Evolutionary conservation across 2,329 filamentous ascomycete genomes (phyloP).

Genomic region (Fusarium sp.): DNA sequence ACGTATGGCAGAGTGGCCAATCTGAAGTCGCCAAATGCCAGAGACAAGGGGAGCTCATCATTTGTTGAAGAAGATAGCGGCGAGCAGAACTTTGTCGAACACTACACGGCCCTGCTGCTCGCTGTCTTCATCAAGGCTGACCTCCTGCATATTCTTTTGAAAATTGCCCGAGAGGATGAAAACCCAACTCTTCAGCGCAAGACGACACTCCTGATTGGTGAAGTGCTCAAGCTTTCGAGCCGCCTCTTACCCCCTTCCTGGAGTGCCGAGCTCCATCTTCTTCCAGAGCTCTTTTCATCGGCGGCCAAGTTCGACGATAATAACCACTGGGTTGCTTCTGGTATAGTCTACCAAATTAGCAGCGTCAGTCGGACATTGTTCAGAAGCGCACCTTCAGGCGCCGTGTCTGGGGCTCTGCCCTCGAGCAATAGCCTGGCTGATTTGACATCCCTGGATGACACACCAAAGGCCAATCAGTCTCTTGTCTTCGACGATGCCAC

Average conservation of each 20-base stretch:
- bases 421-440: constrained; percentile 60
- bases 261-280: constrained; percentile 86
- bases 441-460: constrained; percentile 65
- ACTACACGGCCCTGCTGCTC: constrained; percentile 90
- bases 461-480: constrained; percentile 62
- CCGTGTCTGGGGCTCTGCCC: constrained; percentile 52
- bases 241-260: constrained; percentile 84
- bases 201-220: constrained; percentile 89
- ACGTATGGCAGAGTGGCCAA: constrained; percentile 96
- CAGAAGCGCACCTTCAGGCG: constrained; percentile 72
- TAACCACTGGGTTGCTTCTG: constrained; percentile 82
- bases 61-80: constrained; percentile 74
- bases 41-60: constrained; percentile 61
- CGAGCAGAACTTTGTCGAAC: constrained; percentile 88
- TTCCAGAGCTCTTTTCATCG: constrained; percentile 85
- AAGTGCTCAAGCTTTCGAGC: constrained; percentile 89
- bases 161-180: constrained; percentile 75
- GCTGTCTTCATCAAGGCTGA: constrained; percentile 87
- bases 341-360: constrained; percentile 97
- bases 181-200: constrained; percentile 83
- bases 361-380: constrained; percentile 95
- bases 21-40: constrained; percentile 71
- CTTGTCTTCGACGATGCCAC: constrained; percentile 68
- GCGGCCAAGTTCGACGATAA: constrained; percentile 79
- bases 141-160: constrained; percentile 71